Percentiles rank a stretch among this genome's conserved stretches.
Conservation (phyloP, 495 filamentous ascomycete species). For the Penicillium ochrochloron region DNA sequence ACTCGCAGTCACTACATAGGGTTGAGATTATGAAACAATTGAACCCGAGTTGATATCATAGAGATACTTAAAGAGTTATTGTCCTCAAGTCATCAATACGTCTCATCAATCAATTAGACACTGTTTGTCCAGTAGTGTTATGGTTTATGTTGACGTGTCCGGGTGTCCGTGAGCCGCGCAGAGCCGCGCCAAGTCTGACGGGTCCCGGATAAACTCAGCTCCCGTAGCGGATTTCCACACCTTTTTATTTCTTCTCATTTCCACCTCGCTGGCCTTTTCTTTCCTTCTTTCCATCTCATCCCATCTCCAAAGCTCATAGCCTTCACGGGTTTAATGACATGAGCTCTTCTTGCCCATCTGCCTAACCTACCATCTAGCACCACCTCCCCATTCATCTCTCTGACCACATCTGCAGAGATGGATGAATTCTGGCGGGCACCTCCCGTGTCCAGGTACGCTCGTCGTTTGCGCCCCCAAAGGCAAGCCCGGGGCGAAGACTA, state of each 20-base stretch:
- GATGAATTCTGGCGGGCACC: slow-evolving; percentile 74
- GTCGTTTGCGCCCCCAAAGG: slow-evolving; percentile 9
- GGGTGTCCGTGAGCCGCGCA: neutral
- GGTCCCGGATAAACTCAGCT: slow-evolving; percentile 24
- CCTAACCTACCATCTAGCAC: slow-evolving; percentile 24
- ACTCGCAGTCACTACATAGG: no score
- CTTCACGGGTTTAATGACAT: slow-evolving; percentile 19
- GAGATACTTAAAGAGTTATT: no score
- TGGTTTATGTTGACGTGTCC: neutral
- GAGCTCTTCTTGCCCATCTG: slow-evolving; percentile 9
- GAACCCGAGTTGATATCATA: no score
- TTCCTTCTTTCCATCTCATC: slow-evolving; percentile 15
- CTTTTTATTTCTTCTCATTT: slow-evolving; percentile 29
- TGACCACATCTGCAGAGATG: slow-evolving; percentile 37
- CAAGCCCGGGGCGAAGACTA: slow-evolving; percentile 16
- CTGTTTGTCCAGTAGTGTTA: no score
- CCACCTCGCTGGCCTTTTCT: slow-evolving; percentile 17
- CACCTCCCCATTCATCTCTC: slow-evolving; percentile 8
- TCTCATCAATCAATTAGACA: no score
- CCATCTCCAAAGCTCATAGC: slow-evolving; percentile 12
- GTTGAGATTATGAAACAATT: no score
- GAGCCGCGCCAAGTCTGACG: slow-evolving; percentile 15
- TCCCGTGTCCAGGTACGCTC: slow-evolving; percentile 67
- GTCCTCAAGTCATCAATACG: no score
- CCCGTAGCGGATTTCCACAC: slow-evolving; percentile 32